Base-by-base conservation (phyloP, 1,284 basidiomycete species). In the Pseudozyma thailandica region DNA sequence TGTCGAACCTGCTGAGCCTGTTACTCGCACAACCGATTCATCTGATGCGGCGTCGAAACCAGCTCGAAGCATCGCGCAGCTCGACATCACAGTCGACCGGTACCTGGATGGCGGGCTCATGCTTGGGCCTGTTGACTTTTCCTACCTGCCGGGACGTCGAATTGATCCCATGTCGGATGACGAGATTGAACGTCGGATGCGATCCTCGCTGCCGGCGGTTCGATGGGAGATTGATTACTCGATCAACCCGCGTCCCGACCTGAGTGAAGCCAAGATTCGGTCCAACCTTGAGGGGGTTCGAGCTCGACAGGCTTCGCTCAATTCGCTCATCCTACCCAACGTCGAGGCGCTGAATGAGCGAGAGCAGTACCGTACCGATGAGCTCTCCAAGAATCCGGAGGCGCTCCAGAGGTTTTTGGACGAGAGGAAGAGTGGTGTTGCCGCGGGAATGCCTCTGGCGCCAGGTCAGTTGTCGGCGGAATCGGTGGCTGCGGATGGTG, bases 61-160 rank as follows among this genome's bases (percentile, higher is more conserved):
- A 20, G 12, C 21, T 21, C 31, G 31, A 26, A 10, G 16, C 26
- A 73, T 80, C 26, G 60, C 61, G 0, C 76, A 80, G 48, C 46
- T 82, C 2, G 76, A 82, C 20, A 64, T 82, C 13, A 60, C 62
- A 1, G 58, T 82, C 26, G 81, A 82, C 51, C 56, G 81, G 0
- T 83, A 77, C 28, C 49, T 83, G 12, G 72, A 78, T 39, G 70
- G 69, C 1, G 59, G 45, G 5, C 61, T 79, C 1, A 72, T 81
- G 21, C 31, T 62, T 7, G 80, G 80, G 0, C 79, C 81, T 1
- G 68, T 82, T 15, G 74, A 82, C 43, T 76, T 82, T 30, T 31
- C 57, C 8, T 35, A 38, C 3, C 51, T 75, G 1, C 69, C 63
- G 3, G 79, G 79, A 0, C 53, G 74, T 2, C 39, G 39, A 2